Evolutionary conservation across 2,329 filamentous ascomycete species (phyloP), one percentile per base, ranked within the genome.

Genomic region (Corniculantispora saksenae): DNA sequence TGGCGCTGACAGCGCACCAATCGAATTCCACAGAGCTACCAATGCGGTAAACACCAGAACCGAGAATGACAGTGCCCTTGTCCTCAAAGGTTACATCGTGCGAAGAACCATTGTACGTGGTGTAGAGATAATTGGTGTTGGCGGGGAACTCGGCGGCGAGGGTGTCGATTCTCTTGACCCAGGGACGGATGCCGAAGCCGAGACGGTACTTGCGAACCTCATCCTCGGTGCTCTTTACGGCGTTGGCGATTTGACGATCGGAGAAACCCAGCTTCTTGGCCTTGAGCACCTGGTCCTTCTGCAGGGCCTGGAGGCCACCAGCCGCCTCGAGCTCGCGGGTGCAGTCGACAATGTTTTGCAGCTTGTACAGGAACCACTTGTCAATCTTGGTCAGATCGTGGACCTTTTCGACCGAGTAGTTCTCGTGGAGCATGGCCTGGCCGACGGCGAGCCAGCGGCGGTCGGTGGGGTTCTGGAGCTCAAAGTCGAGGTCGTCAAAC

Each of bases 321-420:
- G 93, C 88, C 38, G 90, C 87, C 81, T 97, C 88, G 68, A 99
- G 88, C 77, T 97, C 92, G 70, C 88, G 88, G 66, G 91, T 92
- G 82, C 91, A 94, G 79, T 98, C 88, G 61, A 97, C 95, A 73
- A 99, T 92, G 83, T 98, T 98, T 82, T 97, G 90, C 60, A 99
- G 88, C 86, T 99, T 98, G 88, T 97, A 88, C 72, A 99, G 82
- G 85, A 99, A 99, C 95, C 95, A 98, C 81, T 97, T 97, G 83
- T 98, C 95, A 73, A 99, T 99, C 86, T 97, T 97, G 81, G 91
- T 97, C 71, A 99, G 83, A 8, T 97, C 93, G 76, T 98, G 93
- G 19, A 99, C 85, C 77, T 86, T 89, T 69, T 99, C 94, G 55
- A 97, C 93, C 1, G 92, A 88, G 84, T 99, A 99, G 79, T 91